phyloP scores from a whole-genome alignment of 2,329 filamentous ascomycete genomes.

The Drechslera avenae region DNA sequence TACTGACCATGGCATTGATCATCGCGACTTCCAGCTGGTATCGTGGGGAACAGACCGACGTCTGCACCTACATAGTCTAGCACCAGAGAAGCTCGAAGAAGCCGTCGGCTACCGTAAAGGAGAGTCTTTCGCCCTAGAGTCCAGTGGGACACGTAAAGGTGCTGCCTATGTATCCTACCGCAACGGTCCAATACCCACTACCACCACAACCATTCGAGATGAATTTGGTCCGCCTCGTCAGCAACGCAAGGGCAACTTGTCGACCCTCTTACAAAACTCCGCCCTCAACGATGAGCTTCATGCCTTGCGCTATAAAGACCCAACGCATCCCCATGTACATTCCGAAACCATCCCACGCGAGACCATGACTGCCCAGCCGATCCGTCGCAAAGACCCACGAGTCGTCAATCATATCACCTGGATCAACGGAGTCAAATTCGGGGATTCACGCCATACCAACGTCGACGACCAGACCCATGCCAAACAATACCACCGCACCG shows the following conservation, averaged over 20 bases:
- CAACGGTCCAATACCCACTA: slow-evolving; percentile 50
- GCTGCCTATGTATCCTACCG: slow-evolving; percentile 86
- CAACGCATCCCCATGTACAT: slow-evolving; percentile 11
- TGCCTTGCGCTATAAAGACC: slow-evolving; percentile 10
- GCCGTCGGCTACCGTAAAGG: slow-evolving; percentile 77
- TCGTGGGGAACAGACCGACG: slow-evolving; percentile 90
- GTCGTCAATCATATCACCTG: slow-evolving; percentile 65
- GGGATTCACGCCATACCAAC: slow-evolving; percentile 44
- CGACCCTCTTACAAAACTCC: slow-evolving; percentile 34
- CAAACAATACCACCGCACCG: slow-evolving; percentile 19
- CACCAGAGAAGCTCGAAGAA: slow-evolving; percentile 64
- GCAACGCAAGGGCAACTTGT: slow-evolving; percentile 33
- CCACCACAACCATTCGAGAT: slow-evolving; percentile 22
- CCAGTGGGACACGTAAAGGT: slow-evolving; percentile 80
- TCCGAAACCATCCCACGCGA: slow-evolving; percentile 30
- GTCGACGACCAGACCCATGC: slow-evolving; percentile 23
- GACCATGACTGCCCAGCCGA: slow-evolving; percentile 57
- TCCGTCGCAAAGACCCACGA: slow-evolving; percentile 54
- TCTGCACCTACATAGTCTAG: slow-evolving; percentile 76
- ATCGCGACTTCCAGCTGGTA: slow-evolving; percentile 89
- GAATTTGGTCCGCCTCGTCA: slow-evolving; percentile 24
- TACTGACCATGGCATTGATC: slow-evolving; percentile 70
- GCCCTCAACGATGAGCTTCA: slow-evolving; percentile 21
- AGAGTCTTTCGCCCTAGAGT: slow-evolving; percentile 64
- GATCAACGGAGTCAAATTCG: slow-evolving; percentile 70